Conservation (phyloP, 2,329 filamentous ascomycete species). For the Chaetomium globosum region DNA sequence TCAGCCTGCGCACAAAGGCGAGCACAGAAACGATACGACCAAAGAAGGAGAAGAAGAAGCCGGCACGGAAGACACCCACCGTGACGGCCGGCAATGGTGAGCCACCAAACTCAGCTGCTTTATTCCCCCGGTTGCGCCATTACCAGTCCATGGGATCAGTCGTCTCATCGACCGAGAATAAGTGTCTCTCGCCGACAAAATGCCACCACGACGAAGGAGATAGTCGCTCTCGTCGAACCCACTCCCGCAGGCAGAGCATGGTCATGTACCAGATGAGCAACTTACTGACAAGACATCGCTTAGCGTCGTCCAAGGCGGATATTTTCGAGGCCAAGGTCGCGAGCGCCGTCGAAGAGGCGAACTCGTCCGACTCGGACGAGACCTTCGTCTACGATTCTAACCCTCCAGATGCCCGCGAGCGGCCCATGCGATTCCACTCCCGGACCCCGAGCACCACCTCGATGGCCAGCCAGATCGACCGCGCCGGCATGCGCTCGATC, state of each 20-base stretch:
- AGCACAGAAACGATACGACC: conserved; percentile 96
- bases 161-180: conserved; percentile 38
- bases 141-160: conserved; percentile 47
- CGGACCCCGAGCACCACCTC: conserved; percentile 93
- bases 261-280: conserved; percentile 46
- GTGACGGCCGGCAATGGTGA: conserved; percentile 74
- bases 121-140: conserved; percentile 45
- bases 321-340: conserved; percentile 98
- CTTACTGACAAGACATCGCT: conserved; percentile 50
- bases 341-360: conserved; percentile 90
- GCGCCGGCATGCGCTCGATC: conserved; percentile 63
- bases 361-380: conserved; percentile 96
- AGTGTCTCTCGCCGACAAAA: conserved; percentile 44
- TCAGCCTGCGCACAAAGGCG: conserved; percentile 80
- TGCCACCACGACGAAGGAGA: conserved; percentile 40
- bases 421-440: conserved; percentile 81
- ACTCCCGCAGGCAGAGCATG: conserved; percentile 40
- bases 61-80: conserved; percentile 70
- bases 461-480: conserved; percentile 70
- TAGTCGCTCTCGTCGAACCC: conserved; percentile 35
- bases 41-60: conserved; percentile 87
- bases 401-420: conserved; percentile 68
- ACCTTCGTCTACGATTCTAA: conserved; percentile 99
- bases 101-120: conserved; percentile 44
- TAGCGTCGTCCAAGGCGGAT: conserved; percentile 92